Percentiles rank a stretch among this genome's conserved stretches.
These are phyloP conservation scores for Botryotinia convoluta DNA, from an alignment of 2,329 filamentous ascomycete species.

Conservation along the genomic window DNA sequence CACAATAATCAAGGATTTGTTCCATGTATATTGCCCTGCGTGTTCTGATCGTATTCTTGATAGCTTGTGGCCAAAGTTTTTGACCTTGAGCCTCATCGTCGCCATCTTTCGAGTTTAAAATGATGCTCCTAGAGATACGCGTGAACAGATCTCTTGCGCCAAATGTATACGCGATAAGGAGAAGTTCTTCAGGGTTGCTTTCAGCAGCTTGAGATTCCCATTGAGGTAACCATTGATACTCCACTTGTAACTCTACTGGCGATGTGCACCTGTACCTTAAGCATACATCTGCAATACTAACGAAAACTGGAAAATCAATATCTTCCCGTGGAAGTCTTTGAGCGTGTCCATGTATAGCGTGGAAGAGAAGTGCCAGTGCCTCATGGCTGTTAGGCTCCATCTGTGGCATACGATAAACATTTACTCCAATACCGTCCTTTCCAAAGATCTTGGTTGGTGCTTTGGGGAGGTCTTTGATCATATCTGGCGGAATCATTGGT, in stretches of 20 bases:
- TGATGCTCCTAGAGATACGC: conserved; percentile 49
- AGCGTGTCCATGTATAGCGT: conserved; percentile 52
- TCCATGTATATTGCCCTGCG: conserved; percentile 50
- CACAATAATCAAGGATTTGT: conserved; percentile 50
- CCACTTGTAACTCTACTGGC: conserved; percentile 50
- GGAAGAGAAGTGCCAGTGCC: conserved; percentile 47
- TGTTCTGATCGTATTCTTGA: conserved; percentile 50
- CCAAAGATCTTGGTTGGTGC: conserved; percentile 41
- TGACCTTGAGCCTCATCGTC: conserved; percentile 44
- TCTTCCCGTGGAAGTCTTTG: conserved; percentile 45
- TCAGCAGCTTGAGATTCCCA: conserved; percentile 49
- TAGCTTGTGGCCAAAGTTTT: conserved; percentile 45
- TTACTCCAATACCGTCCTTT: conserved; percentile 46
- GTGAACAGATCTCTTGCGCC: conserved; percentile 49
- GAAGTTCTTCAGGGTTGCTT: conserved; percentile 49
- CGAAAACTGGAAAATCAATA: conserved; percentile 49
- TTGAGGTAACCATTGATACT: conserved; percentile 51
- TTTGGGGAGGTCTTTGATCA: conserved; percentile 31
- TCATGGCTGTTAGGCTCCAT: conserved; percentile 45
- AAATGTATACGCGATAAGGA: conserved; percentile 54
- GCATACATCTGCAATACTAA: conserved; percentile 51
- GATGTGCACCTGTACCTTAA: conserved; percentile 51
- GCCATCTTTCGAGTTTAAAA: conserved; percentile 47
- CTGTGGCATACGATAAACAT: conserved; percentile 53
- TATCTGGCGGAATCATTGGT: conserved; percentile 24